Percentiles rank a stretch among this genome's conserved stretches.
These are phyloP conservation scores for Parvularia atlantis DNA, from an alignment of 78 protist species.

Conservation along the genomic window DNA sequence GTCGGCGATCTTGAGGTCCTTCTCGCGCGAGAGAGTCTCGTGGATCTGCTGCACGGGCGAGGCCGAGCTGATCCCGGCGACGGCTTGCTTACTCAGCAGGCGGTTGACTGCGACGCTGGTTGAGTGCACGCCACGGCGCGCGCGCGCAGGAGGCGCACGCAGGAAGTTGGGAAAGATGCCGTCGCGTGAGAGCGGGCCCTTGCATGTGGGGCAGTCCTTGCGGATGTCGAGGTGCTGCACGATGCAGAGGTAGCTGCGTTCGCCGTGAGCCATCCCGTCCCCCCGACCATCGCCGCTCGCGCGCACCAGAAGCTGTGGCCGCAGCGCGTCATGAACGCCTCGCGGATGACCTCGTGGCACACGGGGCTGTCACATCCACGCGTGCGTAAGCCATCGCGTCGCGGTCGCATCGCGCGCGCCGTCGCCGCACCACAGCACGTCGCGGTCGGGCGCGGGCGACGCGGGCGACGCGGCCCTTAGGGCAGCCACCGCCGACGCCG, in stretches of 20 bases:
- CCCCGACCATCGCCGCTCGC: too few relatives aligned
- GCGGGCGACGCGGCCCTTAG: too few relatives aligned
- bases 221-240: conserved; percentile 7
- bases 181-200: conserved; percentile 24
- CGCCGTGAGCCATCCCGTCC: too few relatives aligned
- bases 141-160: conserved; percentile 11
- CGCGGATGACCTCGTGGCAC: conserved; percentile 32
- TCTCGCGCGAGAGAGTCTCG: conserved; percentile 14
- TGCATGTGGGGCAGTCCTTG: conserved; percentile 32
- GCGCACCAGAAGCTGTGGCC: conserved; percentile 32
- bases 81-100: background rate
- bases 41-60: conserved; percentile 30
- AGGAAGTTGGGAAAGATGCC: conserved; percentile 44
- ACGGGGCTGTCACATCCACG: too few relatives aligned
- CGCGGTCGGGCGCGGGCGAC: too few relatives aligned
- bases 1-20: conserved; percentile 22
- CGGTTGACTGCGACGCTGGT: too few relatives aligned
- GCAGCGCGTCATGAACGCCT: conserved; percentile 39
- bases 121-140: too few relatives aligned
- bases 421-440: too few relatives aligned
- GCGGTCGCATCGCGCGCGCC: too few relatives aligned
- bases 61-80: background rate
- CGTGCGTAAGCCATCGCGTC: too few relatives aligned
- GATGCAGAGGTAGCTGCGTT: conserved; percentile 27
- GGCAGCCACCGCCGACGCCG: too few relatives aligned